phyloP scores from a whole-genome alignment of 805 yeast species.

The Ogataea nonfermentans region DNA sequence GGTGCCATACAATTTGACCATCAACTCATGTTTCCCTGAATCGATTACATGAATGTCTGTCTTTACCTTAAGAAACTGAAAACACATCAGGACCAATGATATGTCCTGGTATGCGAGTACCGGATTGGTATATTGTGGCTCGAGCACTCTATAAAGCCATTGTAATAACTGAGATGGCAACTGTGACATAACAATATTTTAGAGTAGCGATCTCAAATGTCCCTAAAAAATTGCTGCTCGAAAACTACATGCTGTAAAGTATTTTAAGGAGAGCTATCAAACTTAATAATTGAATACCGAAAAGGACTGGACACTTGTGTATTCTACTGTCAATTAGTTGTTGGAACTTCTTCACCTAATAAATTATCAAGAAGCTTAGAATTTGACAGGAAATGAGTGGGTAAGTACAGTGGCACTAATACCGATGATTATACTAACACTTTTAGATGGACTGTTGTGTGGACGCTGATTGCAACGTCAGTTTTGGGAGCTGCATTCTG shows the following conservation, averaged over 20 bases:
- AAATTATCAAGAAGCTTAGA: neutral
- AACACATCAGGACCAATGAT: conserved; percentile 48
- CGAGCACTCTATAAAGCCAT: conserved; percentile 59
- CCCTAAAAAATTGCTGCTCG: conserved; percentile 7
- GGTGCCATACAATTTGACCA: conserved; percentile 64
- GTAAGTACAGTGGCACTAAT: conserved; percentile 29
- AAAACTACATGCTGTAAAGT: conserved; percentile 9
- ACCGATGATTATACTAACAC: conserved; percentile 2
- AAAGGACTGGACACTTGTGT: neutral
- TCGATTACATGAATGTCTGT: conserved; percentile 61
- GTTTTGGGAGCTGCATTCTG: conserved; percentile 67
- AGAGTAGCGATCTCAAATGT: neutral
- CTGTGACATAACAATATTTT: conserved; percentile 9
- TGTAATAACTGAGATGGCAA: conserved; percentile 42
- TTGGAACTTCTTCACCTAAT: neutral
- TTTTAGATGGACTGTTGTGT: conserved; percentile 65
- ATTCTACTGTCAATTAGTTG: neutral
- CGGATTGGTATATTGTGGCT: conserved; percentile 60
- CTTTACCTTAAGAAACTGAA: conserved; percentile 58
- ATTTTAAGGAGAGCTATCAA: conserved; percentile 1
- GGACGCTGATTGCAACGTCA: conserved; percentile 57
- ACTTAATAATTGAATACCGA: neutral
- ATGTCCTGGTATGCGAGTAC: conserved; percentile 62
- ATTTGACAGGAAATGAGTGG: conserved; percentile 41
- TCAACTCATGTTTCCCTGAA: conserved; percentile 56